Percentiles rank a stretch among this genome's conserved stretches.
Conservation (phyloP, 108 stramenopile species). For the Skeletonema tropicum region DNA sequence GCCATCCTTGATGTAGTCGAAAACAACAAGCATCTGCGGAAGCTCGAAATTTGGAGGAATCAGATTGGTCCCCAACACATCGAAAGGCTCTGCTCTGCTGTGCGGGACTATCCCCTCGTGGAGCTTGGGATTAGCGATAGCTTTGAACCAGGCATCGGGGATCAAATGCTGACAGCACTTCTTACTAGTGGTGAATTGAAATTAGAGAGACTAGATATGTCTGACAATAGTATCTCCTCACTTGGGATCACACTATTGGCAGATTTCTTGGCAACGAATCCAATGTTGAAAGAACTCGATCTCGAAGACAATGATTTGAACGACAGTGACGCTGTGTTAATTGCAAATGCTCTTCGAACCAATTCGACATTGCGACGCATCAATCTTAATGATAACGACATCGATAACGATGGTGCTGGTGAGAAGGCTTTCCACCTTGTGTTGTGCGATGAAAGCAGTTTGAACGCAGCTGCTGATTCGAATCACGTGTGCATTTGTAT, state of each 20-base stretch:
- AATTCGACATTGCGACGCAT: not conserved
- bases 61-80: not conserved
- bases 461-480: conserved; percentile 3
- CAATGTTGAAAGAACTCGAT: not conserved
- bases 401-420: not conserved
- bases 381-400: not conserved
- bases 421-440: not conserved
- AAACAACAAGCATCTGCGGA: not conserved
- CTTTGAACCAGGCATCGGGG: not conserved
- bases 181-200: not conserved
- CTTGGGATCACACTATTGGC: not conserved
- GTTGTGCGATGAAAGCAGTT: not conserved
- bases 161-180: not conserved
- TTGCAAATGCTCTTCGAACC: not conserved
- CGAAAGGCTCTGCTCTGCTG: not conserved
- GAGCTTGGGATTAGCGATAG: not conserved
- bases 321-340: not conserved
- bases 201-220: not conserved
- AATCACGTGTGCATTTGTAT: not conserved
- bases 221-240: not conserved
- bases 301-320: not conserved
- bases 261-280: conserved; percentile 2
- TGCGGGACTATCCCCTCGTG: not conserved
- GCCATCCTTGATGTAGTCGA: not conserved
- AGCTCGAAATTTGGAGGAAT: not conserved